Percentiles rank a stretch among this genome's conserved stretches.
phyloP scores from a whole-genome alignment of 805 yeast genomes.

The Candida berthetii region DNA sequence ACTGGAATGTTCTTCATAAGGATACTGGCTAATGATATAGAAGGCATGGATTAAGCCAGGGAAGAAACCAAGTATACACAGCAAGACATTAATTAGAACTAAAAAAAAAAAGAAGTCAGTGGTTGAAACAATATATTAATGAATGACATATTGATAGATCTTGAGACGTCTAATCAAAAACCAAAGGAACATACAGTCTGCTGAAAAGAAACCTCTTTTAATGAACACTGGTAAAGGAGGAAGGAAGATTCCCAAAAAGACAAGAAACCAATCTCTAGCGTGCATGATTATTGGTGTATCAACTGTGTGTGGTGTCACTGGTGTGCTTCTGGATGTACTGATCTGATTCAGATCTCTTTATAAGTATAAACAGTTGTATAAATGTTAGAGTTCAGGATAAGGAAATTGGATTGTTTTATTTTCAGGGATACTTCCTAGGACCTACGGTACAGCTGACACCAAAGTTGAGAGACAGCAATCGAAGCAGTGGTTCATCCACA shows the following conservation, averaged over 20 bases:
- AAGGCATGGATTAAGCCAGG: constrained; percentile 70
- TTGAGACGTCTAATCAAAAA: no score
- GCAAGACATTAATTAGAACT: constrained; percentile 51
- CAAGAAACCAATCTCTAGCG: constrained; percentile 55
- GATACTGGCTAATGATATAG: constrained; percentile 56
- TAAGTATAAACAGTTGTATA: no score
- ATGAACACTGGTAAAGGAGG: constrained; percentile 71
- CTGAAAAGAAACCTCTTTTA: constrained; percentile 55
- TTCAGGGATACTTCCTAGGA: no score
- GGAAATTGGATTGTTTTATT: no score
- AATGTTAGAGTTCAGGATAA: no score
- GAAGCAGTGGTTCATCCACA: no score
- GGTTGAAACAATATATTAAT: not conserved
- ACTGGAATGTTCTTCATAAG: constrained; percentile 26
- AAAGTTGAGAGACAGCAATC: no score
- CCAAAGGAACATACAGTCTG: constrained; percentile 37
- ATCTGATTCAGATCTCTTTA: no score
- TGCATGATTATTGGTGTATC: constrained; percentile 25
- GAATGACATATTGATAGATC: not conserved
- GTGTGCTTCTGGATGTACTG: no score
- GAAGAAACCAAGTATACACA: constrained; percentile 56
- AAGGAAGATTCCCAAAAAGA: constrained; percentile 58
- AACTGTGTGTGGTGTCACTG: no score
- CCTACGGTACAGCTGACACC: no score
- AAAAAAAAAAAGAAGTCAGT: not conserved